Evolutionary conservation across 495 filamentous ascomycete genomes (phyloP), one percentile per base, ranked within the genome.

Genomic region (Cercophora newfieldiana): DNA sequence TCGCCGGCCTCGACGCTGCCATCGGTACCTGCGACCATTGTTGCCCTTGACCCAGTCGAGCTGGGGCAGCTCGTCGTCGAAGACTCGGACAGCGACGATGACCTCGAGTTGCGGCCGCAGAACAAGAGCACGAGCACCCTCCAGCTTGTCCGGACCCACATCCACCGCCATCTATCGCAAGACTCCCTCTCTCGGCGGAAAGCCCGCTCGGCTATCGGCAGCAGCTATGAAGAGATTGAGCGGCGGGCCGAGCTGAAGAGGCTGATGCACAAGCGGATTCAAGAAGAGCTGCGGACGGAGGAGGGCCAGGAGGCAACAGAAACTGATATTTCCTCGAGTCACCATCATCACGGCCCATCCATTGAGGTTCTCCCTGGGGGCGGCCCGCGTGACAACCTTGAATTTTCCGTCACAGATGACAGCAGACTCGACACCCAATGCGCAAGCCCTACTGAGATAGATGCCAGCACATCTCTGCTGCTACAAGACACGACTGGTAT

Each of bases 181-280:
- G 80, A 80, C 24, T 79, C 76, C 7, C 69, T 74, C 18, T 65
- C 75, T 5, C 75, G 70, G 61, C 69, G 77, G n/a, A 77, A 74
- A 31, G 76, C 78, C 6, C 74, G 74, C 26, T 75, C 77, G 8
- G 78, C 77, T 29, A 74, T 81, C 1, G 80, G 81, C 19, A 75
- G 71, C 30, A 81, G 75, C 44, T 75, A 81, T n/a, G 81, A 82
- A 63, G 82, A 82, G 66, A 64, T 82, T 48, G 80, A 80, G 53
- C 76, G 83, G 6, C 77, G 83, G 59, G 82, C 80, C 31, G 83
- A 86, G 65, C 64, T 86, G 57, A 81, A 77, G 67, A 75, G 82
- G 51, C 68, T 84, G 16, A 78, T 81, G 74, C 78, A 81, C 59
- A 79, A 81, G 64, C 75, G 83, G 63, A 85, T 86, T 24, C 80